Evolutionary conservation across 2,329 filamentous ascomycete genomes (phyloP).

Genomic region (Microdochium paspali): DNA sequence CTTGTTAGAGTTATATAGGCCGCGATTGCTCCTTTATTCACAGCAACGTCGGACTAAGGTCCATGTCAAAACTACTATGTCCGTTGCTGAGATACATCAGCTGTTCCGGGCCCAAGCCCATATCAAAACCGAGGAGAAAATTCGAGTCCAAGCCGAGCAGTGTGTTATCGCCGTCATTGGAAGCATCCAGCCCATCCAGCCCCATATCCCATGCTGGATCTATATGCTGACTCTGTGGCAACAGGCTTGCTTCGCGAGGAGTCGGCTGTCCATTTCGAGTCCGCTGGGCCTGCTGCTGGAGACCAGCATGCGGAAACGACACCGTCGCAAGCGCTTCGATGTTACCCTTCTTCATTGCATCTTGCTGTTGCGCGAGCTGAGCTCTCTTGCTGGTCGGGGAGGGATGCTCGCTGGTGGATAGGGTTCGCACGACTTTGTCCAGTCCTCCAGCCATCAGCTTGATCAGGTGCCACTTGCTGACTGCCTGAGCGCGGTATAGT

Average conservation of each 20-base stretch:
- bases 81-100: constrained; percentile 6
- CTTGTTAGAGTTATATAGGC: too few species aligned
- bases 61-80: constrained; percentile 6
- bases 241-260: background rate
- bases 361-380: background rate
- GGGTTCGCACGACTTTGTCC: constrained; percentile 24
- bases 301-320: background rate
- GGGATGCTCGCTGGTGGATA: constrained; percentile 1
- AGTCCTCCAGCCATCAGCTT: constrained; percentile 35
- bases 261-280: background rate
- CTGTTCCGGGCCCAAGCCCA: constrained; percentile 6
- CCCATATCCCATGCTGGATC: background rate
- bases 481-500: constrained; percentile 27
- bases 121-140: constrained; percentile 6
- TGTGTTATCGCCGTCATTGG: constrained; percentile 1
- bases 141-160: constrained; percentile 3
- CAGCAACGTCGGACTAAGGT: constrained; percentile 8
- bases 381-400: background rate
- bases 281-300: background rate
- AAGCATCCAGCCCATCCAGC: constrained; percentile 1
- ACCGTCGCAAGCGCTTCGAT: background rate
- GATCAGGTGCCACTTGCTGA: constrained; percentile 33
- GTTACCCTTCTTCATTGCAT: background rate
- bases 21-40: background rate
- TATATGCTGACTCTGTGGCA: constrained; percentile 1